Evolutionary conservation across 169 alveolate species (phyloP).

Genomic region (Plasmodium billcollinsi): DNA sequence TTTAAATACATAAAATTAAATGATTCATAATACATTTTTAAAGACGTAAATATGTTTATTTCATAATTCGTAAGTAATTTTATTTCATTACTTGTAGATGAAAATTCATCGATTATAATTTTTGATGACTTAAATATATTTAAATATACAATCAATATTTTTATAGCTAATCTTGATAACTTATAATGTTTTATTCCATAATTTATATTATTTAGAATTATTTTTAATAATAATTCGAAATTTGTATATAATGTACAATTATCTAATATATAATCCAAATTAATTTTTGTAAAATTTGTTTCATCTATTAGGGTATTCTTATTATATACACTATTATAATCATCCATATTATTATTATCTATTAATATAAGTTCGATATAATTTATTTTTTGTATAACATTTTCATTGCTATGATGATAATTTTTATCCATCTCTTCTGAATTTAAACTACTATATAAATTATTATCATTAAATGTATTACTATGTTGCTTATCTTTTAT

Average conservation of each 20-base stretch:
- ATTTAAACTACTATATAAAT: neutral
- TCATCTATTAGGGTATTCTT: neutral
- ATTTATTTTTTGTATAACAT: constrained; percentile 16
- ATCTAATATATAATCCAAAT: constrained; percentile 35
- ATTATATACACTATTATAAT: neutral
- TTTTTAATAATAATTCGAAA: constrained; percentile 45
- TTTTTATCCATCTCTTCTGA: neutral
- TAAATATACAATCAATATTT: constrained; percentile 28
- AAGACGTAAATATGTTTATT: constrained; percentile 64
- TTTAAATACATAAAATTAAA: constrained; percentile 56
- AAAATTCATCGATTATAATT: constrained; percentile 66
- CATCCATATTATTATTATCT: neutral
- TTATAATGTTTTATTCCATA: constrained; percentile 53
- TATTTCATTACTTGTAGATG: constrained; percentile 33
- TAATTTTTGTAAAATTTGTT: neutral
- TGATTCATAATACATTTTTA: constrained; percentile 68
- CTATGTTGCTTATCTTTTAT: neutral
- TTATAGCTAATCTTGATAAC: constrained; percentile 49
- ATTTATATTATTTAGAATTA: constrained; percentile 48
- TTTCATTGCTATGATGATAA: neutral
- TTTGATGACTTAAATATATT: constrained; percentile 60
- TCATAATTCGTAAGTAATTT: constrained; percentile 60
- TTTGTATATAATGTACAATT: constrained; percentile 59
- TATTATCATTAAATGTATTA: neutral
- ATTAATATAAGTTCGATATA: constrained; percentile 25